Conservation (phyloP, 331 rosid genomes). For the Acacia pycnantha region DNA sequence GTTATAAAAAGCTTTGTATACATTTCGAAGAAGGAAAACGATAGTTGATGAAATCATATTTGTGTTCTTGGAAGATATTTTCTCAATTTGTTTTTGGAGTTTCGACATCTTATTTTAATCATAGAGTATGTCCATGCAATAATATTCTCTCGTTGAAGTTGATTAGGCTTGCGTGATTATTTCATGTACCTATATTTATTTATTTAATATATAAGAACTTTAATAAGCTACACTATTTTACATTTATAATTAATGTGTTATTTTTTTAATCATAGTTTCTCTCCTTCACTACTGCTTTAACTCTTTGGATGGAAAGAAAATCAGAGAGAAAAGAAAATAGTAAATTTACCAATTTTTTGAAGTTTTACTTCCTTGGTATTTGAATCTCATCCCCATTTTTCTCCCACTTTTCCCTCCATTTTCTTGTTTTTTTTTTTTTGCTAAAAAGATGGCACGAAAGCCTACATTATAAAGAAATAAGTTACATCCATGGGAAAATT, state of each 20-base stretch:
- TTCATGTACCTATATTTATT: background rate
- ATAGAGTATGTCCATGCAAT: background rate
- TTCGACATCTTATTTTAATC: background rate
- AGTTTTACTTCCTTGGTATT: too few species aligned
- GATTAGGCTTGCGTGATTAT: background rate
- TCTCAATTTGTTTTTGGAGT: background rate
- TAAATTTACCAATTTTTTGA: too few species aligned
- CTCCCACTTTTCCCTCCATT: too few species aligned
- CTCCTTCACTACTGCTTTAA: background rate
- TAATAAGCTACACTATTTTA: background rate
- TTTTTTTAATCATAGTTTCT: background rate
- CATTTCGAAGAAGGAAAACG: background rate
- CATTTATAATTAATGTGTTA: too few species aligned
- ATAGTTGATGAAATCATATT: background rate
- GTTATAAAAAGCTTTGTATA: background rate
- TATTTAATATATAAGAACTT: background rate
- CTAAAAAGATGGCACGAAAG: too few species aligned
- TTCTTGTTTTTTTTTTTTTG: too few species aligned
- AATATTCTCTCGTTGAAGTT: background rate
- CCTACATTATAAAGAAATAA: too few species aligned
- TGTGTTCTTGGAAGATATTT: background rate
- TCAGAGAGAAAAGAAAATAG: too few species aligned
- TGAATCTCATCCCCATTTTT: too few species aligned
- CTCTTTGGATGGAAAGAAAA: too few species aligned
- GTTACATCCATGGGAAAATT: too few species aligned